These are phyloP conservation scores for Xylariaceae sp. DNA, from an alignment of 2,329 filamentous ascomycete genomes.

Conservation along the genomic window DNA sequence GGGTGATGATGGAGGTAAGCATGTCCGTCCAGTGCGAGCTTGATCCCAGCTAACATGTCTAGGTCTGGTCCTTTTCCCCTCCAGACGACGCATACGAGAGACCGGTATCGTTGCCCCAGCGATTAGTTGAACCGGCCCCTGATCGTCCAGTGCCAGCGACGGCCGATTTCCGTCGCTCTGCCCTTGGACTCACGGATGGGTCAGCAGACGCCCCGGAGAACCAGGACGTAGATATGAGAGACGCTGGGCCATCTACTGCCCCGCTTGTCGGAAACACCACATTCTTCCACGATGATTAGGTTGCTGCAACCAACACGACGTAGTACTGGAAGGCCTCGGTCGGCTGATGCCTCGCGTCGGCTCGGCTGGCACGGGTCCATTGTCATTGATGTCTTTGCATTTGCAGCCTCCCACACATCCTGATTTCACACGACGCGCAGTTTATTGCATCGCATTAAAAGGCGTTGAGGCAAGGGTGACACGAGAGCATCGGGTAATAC, in stretches of 20 bases:
- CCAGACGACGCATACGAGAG: conserved; percentile 60
- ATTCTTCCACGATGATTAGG: conserved; percentile 42
- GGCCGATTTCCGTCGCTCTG: conserved; percentile 29
- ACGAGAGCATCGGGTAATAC: too few species aligned
- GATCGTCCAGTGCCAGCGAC: conserved; percentile 44
- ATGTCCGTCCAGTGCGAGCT: conserved; percentile 4
- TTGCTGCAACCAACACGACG: too few species aligned
- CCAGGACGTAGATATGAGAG: conserved; percentile 49
- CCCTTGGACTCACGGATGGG: conserved; percentile 11
- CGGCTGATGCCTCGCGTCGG: too few species aligned
- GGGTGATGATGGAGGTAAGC: conserved; percentile 97
- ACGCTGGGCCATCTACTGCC: conserved; percentile 48
- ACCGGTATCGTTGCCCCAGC: conserved; percentile 41
- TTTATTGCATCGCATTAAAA: too few species aligned
- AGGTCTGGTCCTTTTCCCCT: conserved; percentile 95
- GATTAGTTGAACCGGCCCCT: conserved; percentile 37
- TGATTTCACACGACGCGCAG: too few species aligned
- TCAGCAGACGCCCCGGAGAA: conserved; percentile 24
- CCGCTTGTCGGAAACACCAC: conserved; percentile 39
- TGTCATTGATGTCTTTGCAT: too few species aligned
- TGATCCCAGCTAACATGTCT: conserved; percentile 21
- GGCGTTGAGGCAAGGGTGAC: too few species aligned
- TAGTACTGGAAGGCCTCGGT: too few species aligned
- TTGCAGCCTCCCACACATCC: too few species aligned
- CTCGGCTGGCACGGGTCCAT: too few species aligned